phyloP scores from a whole-genome alignment of 2,329 filamentous ascomycete genomes.

The Trichoderma atrobrunneum region DNA sequence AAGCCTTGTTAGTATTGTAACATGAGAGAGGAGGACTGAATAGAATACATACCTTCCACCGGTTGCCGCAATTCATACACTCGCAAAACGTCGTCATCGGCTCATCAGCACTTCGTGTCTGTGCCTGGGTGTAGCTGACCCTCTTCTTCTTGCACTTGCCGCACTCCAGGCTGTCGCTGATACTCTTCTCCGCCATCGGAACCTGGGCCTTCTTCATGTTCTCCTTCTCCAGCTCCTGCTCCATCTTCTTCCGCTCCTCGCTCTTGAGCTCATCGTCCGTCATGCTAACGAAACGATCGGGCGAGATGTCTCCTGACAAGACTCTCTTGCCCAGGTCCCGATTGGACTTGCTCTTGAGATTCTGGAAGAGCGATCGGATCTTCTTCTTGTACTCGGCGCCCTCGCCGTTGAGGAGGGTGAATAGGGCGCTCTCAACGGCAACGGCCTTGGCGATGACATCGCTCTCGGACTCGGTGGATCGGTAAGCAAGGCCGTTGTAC shows the following conservation, averaged over 20 bases:
- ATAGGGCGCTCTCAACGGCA: conserved; percentile 81
- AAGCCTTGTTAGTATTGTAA: background rate
- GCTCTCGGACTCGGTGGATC: conserved; percentile 67
- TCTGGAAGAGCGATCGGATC: conserved; percentile 88
- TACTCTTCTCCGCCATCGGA: conserved; percentile 84
- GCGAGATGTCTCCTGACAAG: conserved; percentile 67
- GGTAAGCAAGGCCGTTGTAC: conserved; percentile 81
- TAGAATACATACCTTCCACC: conserved; percentile 62
- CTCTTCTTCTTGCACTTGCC: conserved; percentile 89
- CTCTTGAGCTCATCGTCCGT: conserved; percentile 87
- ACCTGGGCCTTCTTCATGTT: conserved; percentile 99
- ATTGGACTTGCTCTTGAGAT: conserved; percentile 92
- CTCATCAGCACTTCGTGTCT: conserved; percentile 93
- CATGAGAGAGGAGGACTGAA: background rate
- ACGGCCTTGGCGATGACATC: conserved; percentile 71
- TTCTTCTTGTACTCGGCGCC: conserved; percentile 77
- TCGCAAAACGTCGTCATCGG: conserved; percentile 79
- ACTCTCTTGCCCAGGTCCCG: conserved; percentile 72
- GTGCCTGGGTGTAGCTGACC: conserved; percentile 93
- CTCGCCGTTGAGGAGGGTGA: conserved; percentile 65
- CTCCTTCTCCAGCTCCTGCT: conserved; percentile 75
- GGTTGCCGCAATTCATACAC: conserved; percentile 66
- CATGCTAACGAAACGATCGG: conserved; percentile 80
- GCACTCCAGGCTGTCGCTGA: conserved; percentile 84
- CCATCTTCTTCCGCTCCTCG: conserved; percentile 72